Percentiles rank a stretch among this genome's conserved stretches.
Evolutionary conservation across 2,329 filamentous ascomycete genomes (phyloP).

Genomic region (Ophiostoma tasmaniense): DNA sequence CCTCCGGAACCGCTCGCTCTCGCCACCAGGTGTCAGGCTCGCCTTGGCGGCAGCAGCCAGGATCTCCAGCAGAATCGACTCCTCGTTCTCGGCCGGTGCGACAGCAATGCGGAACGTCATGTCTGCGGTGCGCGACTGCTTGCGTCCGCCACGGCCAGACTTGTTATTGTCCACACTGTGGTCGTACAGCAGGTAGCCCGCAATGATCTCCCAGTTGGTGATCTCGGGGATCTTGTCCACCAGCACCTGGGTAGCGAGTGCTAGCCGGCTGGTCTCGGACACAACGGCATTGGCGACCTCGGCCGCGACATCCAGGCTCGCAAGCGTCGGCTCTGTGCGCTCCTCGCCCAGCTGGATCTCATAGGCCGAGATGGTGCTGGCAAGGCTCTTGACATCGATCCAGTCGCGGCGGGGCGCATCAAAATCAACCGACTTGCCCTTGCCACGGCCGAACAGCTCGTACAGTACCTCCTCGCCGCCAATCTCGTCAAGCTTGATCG

Average conservation of each 20-base stretch:
- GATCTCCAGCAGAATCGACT: slow-evolving; percentile 78
- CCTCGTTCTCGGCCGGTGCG: slow-evolving; percentile 66
- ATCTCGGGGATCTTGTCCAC: slow-evolving; percentile 76
- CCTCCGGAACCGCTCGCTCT: slow-evolving; percentile 53
- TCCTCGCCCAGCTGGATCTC: slow-evolving; percentile 56
- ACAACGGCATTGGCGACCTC: slow-evolving; percentile 46
- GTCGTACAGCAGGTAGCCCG: slow-evolving; percentile 86
- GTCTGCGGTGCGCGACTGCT: slow-evolving; percentile 37
- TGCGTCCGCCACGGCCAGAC: slow-evolving; percentile 15
- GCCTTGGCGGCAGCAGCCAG: slow-evolving; percentile 74
- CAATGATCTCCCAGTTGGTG: slow-evolving; percentile 77
- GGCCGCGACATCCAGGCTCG: slow-evolving; percentile 29
- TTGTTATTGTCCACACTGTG: slow-evolving; percentile 54
- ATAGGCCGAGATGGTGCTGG: slow-evolving; percentile 73
- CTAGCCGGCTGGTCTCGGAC: slow-evolving; percentile 67
- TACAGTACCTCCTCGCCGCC: slow-evolving; percentile 69
- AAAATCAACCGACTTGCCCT: slow-evolving; percentile 58
- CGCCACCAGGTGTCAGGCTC: slow-evolving; percentile 54
- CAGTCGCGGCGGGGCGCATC: slow-evolving; percentile 71
- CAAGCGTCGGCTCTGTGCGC: slow-evolving; percentile 22
- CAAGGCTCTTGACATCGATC: slow-evolving; percentile 86
- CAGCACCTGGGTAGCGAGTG: slow-evolving; percentile 74
- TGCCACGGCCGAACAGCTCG: slow-evolving; percentile 61
- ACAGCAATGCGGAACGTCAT: slow-evolving; percentile 61
- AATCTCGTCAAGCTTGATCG: slow-evolving; percentile 72